These are phyloP conservation scores for Leptoxyphium fumago DNA, from an alignment of 2,329 filamentous ascomycete genomes.

Conservation along the genomic window DNA sequence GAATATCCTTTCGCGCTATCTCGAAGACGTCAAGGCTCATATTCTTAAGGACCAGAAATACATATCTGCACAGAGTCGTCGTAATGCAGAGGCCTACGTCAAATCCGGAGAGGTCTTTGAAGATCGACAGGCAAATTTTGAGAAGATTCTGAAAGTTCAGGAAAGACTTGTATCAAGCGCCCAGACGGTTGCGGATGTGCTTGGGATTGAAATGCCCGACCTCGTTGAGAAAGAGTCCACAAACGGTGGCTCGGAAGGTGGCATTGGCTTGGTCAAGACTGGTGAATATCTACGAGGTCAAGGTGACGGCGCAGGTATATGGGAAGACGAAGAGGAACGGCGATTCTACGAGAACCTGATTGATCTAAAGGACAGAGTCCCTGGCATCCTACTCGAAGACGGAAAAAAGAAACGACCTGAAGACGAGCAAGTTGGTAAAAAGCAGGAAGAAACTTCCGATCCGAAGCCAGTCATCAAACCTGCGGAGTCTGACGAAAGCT, in stretches of 20 bases:
- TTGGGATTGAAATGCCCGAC: slow-evolving; percentile 87
- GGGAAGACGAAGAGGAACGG: slow-evolving; percentile 96
- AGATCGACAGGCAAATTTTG: slow-evolving; percentile 88
- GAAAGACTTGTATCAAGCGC: slow-evolving; percentile 83
- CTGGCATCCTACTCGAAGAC: slow-evolving; percentile 83
- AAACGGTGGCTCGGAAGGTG: slow-evolving; percentile 50
- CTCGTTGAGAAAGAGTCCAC: slow-evolving; percentile 68
- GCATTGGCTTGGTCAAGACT: slow-evolving; percentile 85
- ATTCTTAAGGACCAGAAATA: slow-evolving; percentile 84
- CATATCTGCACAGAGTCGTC: slow-evolving; percentile 70
- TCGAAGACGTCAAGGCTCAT: slow-evolving; percentile 84
- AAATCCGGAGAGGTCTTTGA: slow-evolving; percentile 98
- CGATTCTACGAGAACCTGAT: slow-evolving; percentile 96
- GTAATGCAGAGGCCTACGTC: slow-evolving; percentile 95
- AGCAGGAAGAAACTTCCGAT: slow-evolving; percentile 32
- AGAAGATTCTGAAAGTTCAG: slow-evolving; percentile 82
- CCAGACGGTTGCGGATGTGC: slow-evolving; percentile 74
- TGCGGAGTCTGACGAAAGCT: slow-evolving; percentile 60
- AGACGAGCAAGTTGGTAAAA: slow-evolving; percentile 74
- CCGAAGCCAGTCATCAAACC: slow-evolving; percentile 33
- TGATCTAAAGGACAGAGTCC: slow-evolving; percentile 90
- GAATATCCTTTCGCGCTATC: slow-evolving; percentile 73
- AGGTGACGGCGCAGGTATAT: slow-evolving; percentile 83
- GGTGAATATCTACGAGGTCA: slow-evolving; percentile 85
- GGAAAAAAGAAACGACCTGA: slow-evolving; percentile 86